These are phyloP conservation scores for Syncephalastrum sp. DNA, from an alignment of 371 early-diverging fungal species.

Conservation along the genomic window DNA sequence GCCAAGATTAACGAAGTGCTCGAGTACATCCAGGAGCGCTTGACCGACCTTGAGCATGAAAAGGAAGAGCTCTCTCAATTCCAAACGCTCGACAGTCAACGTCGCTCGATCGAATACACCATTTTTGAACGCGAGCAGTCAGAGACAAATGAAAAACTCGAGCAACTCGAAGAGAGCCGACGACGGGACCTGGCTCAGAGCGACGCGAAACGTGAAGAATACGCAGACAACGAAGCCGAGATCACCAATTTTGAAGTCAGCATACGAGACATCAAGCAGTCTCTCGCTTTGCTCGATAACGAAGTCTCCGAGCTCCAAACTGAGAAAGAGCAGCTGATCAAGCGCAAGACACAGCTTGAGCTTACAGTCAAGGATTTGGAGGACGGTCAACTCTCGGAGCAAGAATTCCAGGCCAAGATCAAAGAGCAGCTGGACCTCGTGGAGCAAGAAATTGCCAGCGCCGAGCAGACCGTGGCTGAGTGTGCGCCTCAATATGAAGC, in stretches of 20 bases:
- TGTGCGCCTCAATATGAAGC: conserved; percentile 56
- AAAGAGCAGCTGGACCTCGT: conserved; percentile 39
- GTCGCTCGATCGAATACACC: conserved; percentile 89
- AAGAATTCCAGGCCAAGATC: conserved; percentile 36
- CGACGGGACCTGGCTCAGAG: conserved; percentile 44
- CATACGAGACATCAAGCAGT: conserved; percentile 43
- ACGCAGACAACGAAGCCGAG: conserved; percentile 32
- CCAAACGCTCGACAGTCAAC: conserved; percentile 83
- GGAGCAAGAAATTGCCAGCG: conserved; percentile 58
- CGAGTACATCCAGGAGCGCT: conserved; percentile 84
- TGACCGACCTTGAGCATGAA: conserved; percentile 90
- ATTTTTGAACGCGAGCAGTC: conserved; percentile 87
- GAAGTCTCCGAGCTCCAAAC: conserved; percentile 61
- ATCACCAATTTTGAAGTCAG: conserved; percentile 38
- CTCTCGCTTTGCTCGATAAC: conserved; percentile 43
- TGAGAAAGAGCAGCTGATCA: conserved; percentile 55
- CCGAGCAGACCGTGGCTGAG: conserved; percentile 51
- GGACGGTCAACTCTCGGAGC: conserved; percentile 43
- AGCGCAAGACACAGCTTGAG: conserved; percentile 57
- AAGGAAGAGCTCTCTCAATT: conserved; percentile 89
- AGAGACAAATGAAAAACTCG: conserved; percentile 74
- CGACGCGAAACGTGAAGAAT: conserved; percentile 36
- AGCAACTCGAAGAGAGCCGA: conserved; percentile 64
- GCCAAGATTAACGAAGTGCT: conserved; percentile 90
- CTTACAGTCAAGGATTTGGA: conserved; percentile 56